A percentile compares a stretch with the other conserved stretches of the same genome.
These are phyloP conservation scores for Euphorbia pulcherrima DNA, from an alignment of 345 rosid species.

Conservation along the genomic window DNA sequence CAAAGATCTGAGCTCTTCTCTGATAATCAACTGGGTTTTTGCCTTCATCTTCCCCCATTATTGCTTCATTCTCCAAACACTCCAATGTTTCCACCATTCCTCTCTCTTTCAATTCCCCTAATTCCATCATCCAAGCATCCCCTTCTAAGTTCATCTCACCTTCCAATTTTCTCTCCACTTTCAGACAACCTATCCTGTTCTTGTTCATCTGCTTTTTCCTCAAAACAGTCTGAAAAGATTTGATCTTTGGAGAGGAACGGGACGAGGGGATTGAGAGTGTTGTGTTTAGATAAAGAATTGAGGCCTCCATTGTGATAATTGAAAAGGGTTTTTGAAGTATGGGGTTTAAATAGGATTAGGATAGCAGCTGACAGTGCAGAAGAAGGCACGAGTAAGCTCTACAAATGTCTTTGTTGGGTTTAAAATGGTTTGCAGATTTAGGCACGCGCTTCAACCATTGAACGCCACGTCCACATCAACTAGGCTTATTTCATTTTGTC, in stretches of 20 bases:
- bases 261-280: neutral
- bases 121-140: slow-evolving; percentile 38
- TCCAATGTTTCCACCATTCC: slow-evolving; percentile 57
- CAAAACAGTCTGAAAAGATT: neutral
- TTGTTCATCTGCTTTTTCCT: too few relatives aligned
- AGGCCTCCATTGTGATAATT: neutral
- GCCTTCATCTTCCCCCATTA: slow-evolving; percentile 78
- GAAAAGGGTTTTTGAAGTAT: neutral
- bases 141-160: too few relatives aligned
- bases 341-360: neutral
- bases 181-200: too few relatives aligned
- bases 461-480: slow-evolving; percentile 5
- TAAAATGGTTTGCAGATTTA: neutral
- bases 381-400: neutral
- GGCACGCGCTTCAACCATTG: slow-evolving; percentile 17
- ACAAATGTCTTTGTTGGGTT: neutral
- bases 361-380: neutral
- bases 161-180: slow-evolving; percentile 24
- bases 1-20: slow-evolving; percentile 76
- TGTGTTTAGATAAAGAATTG: neutral
- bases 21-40: slow-evolving; percentile 62
- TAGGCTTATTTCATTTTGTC: too few relatives aligned
- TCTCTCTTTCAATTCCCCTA: slow-evolving; percentile 32
- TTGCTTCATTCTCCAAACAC: slow-evolving; percentile 79
- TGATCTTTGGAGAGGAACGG: neutral